A percentile compares a stretch with the other conserved stretches of the same genome.
phyloP scores from a whole-genome alignment of 1,139 yeast species.

The Kodamaea suecica region DNA sequence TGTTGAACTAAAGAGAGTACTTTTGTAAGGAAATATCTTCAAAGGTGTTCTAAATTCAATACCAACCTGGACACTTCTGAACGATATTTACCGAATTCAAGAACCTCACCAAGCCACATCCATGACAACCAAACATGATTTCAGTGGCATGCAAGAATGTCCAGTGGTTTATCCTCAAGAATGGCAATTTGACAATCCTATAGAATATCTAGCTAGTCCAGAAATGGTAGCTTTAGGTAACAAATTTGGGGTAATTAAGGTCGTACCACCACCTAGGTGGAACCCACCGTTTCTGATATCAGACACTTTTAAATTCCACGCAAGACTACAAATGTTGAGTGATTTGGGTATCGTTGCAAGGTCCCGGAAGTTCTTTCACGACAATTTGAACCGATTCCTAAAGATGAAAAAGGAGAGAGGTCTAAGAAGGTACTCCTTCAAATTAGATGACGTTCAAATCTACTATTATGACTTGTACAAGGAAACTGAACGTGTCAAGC shows the following conservation, averaged over 20 bases:
- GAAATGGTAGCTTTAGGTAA: constrained; percentile 52
- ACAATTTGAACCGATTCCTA: constrained; percentile 56
- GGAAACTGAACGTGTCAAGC: constrained; percentile 30
- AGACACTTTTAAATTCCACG: constrained; percentile 55
- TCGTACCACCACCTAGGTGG: constrained; percentile 62
- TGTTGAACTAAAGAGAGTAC: too few relatives aligned
- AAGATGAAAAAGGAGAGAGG: constrained; percentile 41
- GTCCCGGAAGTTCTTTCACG: constrained; percentile 58
- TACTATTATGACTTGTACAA: constrained; percentile 56
- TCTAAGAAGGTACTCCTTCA: constrained; percentile 23
- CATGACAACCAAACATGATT: neutral
- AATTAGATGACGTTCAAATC: constrained; percentile 20
- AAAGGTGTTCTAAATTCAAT: too few relatives aligned
- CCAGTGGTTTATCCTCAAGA: constrained; percentile 57
- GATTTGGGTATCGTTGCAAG: constrained; percentile 64
- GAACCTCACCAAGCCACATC: too few relatives aligned
- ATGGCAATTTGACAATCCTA: constrained; percentile 60
- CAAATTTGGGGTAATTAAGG: constrained; percentile 60
- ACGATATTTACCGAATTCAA: too few relatives aligned
- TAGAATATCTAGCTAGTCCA: constrained; percentile 53
- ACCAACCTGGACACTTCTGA: too few relatives aligned
- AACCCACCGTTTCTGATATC: constrained; percentile 50
- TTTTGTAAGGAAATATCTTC: too few relatives aligned
- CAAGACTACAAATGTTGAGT: constrained; percentile 60
- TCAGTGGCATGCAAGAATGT: constrained; percentile 23